Evolutionary conservation across 176 grass and related monocot species (phyloP), one percentile per base, ranked within the genome.

Genomic region (Musa beccarii): DNA sequence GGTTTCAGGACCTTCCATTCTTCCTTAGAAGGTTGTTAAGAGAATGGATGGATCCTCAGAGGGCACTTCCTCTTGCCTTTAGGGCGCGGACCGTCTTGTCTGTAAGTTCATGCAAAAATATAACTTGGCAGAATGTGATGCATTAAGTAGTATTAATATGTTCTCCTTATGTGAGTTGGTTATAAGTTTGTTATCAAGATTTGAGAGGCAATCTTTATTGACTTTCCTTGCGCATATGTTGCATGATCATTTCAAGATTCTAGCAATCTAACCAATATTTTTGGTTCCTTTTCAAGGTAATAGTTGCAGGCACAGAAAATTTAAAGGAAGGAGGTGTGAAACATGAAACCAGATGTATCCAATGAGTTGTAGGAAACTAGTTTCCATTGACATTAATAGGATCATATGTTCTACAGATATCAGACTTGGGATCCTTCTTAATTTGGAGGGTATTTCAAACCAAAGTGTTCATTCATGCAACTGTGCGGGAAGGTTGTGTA

Each of bases 51-150:
- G 14, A 74, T 74, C 72, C 53, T 74, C 53, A 28, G 12, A 56
- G 53, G 34, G 22, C 72, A 59, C 51, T 74, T 74, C 52, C 72
- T 51, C 9, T 56, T 34, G 22, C 57, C 72, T 74, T 56, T 21
- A 28, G n/a, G 53, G 53, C 53, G 12, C 72, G 51, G 28, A 54
- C 29, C 2, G 10, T 51, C 72, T 56, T 74, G 21, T 25, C 52
- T 29, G 72, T 74, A 74, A 74, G 72, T 74, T 55, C 72, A 74
- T 74, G 23, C 20, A 51, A 34, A 16, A 51, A 29, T 43, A 70
- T 70, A 20, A n/a, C 16, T 66, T 68, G 66, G 66, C 66, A 68
- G 66, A 68, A 34, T 11, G 14, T 6, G 34, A 43, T 68, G 43
- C 26, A 49, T 29, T 43, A 68, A 17, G 2, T 17, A 19, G 66